Evolutionary conservation across 352 stramenopile genomes (phyloP).

Genomic region (Blastocystis sp.): DNA sequence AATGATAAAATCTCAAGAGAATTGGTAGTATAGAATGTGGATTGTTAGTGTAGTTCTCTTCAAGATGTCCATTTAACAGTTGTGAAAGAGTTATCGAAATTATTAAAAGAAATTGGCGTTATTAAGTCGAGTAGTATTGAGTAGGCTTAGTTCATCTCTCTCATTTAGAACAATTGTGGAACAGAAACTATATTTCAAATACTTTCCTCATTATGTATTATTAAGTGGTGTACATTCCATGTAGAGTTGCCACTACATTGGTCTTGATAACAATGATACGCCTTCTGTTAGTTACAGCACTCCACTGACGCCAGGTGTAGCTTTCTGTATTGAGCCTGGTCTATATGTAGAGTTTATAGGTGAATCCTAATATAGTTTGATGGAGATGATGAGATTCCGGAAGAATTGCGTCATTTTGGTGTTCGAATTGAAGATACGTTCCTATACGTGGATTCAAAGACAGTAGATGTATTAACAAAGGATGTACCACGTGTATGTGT

Average conservation of each 20-base stretch:
- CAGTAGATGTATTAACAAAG: slow-evolving; percentile 44
- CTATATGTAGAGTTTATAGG: not conserved
- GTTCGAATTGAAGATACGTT: slow-evolving; percentile 50
- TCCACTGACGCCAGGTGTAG: slow-evolving; percentile 27
- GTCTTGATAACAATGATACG: slow-evolving; percentile 55
- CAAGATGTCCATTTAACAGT: slow-evolving; percentile 20
- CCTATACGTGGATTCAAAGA: slow-evolving; percentile 46
- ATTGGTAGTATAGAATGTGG: not conserved
- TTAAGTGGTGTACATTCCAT: not conserved
- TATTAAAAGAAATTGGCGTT: slow-evolving; percentile 24
- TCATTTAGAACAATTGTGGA: slow-evolving; percentile 40
- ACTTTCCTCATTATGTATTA: slow-evolving; percentile 49
- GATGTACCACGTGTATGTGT: not conserved
- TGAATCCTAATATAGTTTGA: slow-evolving; percentile 39
- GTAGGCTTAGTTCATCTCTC: not conserved
- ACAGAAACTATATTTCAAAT: slow-evolving; percentile 62
- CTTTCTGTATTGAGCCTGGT: slow-evolving; percentile 54
- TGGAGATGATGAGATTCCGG: slow-evolving; percentile 13
- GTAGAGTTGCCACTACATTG: slow-evolving; percentile 49
- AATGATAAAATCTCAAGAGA: not conserved
- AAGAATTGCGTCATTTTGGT: slow-evolving; percentile 53
- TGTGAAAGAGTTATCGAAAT: not conserved
- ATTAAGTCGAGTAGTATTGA: slow-evolving; percentile 47
- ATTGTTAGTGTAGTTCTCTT: not conserved
- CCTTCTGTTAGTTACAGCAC: slow-evolving; percentile 15